A percentile compares a stretch with the other conserved stretches of the same genome.
Evolutionary conservation across 1,284 basidiomycete species (phyloP).

Genomic region (Exsudoporus floridanus): DNA sequence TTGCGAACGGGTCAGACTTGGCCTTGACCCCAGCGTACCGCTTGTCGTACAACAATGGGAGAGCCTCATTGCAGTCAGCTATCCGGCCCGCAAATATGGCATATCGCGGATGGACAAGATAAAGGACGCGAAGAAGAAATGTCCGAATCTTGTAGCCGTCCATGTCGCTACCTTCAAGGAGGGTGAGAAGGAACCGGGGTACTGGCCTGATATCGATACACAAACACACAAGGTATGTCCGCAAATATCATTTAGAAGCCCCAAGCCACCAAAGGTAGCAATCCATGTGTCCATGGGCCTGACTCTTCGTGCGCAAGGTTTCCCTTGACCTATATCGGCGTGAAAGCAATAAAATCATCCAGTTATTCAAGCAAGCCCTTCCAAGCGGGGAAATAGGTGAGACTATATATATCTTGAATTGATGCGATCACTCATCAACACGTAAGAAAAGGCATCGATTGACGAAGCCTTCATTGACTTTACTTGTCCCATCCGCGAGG

Average conservation of each 20-base stretch:
- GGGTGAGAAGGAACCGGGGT: slow-evolving; percentile 84
- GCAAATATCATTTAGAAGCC: background rate
- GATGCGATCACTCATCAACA: slow-evolving; percentile 2
- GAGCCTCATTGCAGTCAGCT: slow-evolving; percentile 89
- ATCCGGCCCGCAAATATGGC: slow-evolving; percentile 87
- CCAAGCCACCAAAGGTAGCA: background rate
- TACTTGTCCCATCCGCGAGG: slow-evolving; percentile 72
- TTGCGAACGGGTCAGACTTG: slow-evolving; percentile 85
- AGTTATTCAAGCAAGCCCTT: slow-evolving; percentile 78
- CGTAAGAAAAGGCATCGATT: slow-evolving; percentile 77
- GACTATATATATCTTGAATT: slow-evolving; percentile 16
- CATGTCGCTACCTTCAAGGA: slow-evolving; percentile 96
- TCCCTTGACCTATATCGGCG: slow-evolving; percentile 92
- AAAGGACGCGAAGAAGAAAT: slow-evolving; percentile 80
- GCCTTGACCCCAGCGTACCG: slow-evolving; percentile 70
- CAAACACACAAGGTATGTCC: slow-evolving; percentile 86
- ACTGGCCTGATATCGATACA: slow-evolving; percentile 85
- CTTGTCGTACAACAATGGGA: slow-evolving; percentile 95
- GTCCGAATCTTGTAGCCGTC: slow-evolving; percentile 81
- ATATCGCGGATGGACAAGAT: slow-evolving; percentile 84
- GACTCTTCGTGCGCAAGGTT: slow-evolving; percentile 52
- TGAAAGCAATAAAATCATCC: slow-evolving; percentile 89
- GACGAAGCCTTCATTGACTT: slow-evolving; percentile 91
- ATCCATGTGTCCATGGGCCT: background rate
- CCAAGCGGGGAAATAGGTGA: slow-evolving; percentile 70